Evolutionary conservation across 169 alveolate species (phyloP), one percentile per base, ranked within the genome.

Genomic region (Theileria sp.): DNA sequence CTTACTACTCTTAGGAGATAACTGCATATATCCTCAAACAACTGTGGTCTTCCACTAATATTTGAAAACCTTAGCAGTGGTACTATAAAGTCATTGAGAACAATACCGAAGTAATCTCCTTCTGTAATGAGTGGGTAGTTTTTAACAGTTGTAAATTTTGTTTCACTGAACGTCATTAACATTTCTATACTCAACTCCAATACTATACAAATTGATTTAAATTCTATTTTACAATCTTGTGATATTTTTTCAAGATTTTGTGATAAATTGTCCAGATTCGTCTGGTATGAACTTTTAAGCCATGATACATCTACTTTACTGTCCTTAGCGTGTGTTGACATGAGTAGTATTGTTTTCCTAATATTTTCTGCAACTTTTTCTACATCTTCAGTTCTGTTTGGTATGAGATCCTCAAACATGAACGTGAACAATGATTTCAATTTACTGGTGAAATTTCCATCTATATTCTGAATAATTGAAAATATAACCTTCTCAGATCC

Each of bases 401-500:
- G 62, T 71, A 71, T 54, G 62, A 71, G 56, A 36, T 54, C 70
- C 34, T 38, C 17, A n/a, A 82, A 66, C 67, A 82, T 17, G 69
- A 21, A 64, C 75, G 66, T 70, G 44, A 82, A 76, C 9, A 82
- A 19, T 9, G 83, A 28, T 19, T 82, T 77, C 15, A 75, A 1
- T 50, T 82, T 82, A 1, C 86, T 61, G 0, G 88, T 82, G 56
- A 82, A 62, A 10, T 73, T 76, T n/a, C 88, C 88, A 49, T 75
- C 50, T 0, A 82, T 79, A 73, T 82, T 82, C 67, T 75, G 64
- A 66, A 82, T 82, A 3, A 75, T 69, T 21, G 83, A 71, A 32
- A 82, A 69, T 13, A 82, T 61, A 15, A 82, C 67, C 73, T 76
- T 75, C 76, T 82, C 88, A 34, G 88, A 73, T 7, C 80, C 86